Evolutionary conservation across 2,329 filamentous ascomycete species (phyloP).

Genomic region (Daldinia eschscholtzii): DNA sequence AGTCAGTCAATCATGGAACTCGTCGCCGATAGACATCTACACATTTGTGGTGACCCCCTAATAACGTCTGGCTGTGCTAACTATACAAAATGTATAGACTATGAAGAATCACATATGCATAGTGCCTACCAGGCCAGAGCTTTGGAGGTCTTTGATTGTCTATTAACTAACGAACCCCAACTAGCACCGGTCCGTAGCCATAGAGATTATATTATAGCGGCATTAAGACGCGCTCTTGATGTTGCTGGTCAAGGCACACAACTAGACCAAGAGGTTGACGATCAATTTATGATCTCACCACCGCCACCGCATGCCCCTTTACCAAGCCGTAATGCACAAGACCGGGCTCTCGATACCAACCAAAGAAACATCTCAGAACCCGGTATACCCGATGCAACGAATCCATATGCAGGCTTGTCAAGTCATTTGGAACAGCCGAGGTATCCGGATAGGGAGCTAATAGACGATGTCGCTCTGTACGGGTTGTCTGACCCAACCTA

Average conservation of each 20-base stretch:
- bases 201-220: not conserved
- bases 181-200: not conserved
- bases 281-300: not conserved
- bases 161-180: slow-evolving; percentile 1
- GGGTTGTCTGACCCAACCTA: not conserved
- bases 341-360: not conserved
- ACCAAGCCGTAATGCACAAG: not conserved
- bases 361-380: not conserved
- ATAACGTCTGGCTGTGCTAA: not conserved
- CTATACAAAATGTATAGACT: slow-evolving; percentile 10
- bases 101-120: slow-evolving; percentile 10
- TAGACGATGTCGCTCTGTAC: not conserved
- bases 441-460: not conserved
- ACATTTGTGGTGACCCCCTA: not conserved
- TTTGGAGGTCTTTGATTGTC: slow-evolving; percentile 17
- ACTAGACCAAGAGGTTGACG: not conserved
- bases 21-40: not conserved
- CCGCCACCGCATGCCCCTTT: not conserved
- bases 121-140: not conserved
- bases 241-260: not conserved
- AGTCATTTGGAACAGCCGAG: not conserved
- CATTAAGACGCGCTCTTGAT: slow-evolving; percentile 12
- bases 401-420: not conserved
- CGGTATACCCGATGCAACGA: too few relatives aligned
- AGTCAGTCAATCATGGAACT: not conserved